Evolutionary conservation across 129 eudicot genomes (phyloP).

Genomic region (Lactuca saligna): DNA sequence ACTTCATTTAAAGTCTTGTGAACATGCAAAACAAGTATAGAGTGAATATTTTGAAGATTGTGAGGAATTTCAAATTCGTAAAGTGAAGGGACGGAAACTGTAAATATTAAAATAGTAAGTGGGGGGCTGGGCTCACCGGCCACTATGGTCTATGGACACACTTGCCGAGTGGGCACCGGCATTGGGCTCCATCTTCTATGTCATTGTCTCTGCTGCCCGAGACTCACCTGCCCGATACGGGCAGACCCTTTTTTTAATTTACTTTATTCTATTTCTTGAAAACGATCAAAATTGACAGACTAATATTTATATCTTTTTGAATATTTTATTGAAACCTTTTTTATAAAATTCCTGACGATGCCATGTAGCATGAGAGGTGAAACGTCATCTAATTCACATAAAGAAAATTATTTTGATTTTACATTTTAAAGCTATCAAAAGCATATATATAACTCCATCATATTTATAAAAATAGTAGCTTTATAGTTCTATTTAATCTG

Average conservation of each 20-base stretch:
- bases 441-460: background rate
- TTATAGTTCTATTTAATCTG: background rate
- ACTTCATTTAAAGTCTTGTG: background rate
- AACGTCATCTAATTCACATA: background rate
- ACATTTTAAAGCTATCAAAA: background rate
- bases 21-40: background rate
- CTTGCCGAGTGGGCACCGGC: conserved; percentile 37
- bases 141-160: conserved; percentile 29
- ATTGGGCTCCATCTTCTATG: conserved; percentile 32
- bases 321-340: no score
- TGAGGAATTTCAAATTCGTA: background rate
- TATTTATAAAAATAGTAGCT: background rate
- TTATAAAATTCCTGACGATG: background rate
- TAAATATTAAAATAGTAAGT: background rate
- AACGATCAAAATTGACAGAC: background rate
- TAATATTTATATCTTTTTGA: background rate
- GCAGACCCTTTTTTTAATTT: background rate
- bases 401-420: no score
- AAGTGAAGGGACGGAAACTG: background rate
- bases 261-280: background rate
- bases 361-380: background rate
- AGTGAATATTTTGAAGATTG: background rate
- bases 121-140: conserved; percentile 30
- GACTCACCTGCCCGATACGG: conserved; percentile 32
- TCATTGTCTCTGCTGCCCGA: conserved; percentile 50